Conservation (phyloP, 768 basidiomycete genomes). For the Phlebiopsis gigantea region DNA sequence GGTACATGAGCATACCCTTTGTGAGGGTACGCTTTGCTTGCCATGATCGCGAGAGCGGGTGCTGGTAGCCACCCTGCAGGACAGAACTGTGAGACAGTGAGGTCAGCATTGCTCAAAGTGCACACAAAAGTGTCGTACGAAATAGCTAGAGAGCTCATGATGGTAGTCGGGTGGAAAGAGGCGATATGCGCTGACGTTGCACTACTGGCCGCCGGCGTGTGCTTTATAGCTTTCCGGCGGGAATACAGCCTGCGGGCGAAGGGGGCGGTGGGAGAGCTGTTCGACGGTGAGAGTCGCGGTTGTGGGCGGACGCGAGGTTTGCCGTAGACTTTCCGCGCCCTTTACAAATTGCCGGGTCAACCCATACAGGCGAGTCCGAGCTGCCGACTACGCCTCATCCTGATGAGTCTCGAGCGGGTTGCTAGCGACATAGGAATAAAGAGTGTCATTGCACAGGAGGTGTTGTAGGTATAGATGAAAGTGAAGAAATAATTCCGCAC, state of each 20-base stretch:
- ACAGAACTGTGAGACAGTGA: slow-evolving; percentile 46
- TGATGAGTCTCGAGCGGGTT: background rate
- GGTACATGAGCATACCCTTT: slow-evolving; percentile 98
- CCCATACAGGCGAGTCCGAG: too few relatives aligned
- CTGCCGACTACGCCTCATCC: background rate
- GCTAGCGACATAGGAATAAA: background rate
- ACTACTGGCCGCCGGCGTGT: background rate
- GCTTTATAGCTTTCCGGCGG: background rate
- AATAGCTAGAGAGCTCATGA: slow-evolving; percentile 9
- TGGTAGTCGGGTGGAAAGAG: slow-evolving; percentile 6
- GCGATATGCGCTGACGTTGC: background rate
- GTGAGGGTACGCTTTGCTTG: slow-evolving; percentile 76
- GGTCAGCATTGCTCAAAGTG: background rate
- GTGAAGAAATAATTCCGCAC: background rate
- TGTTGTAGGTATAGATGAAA: background rate
- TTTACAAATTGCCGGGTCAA: too few relatives aligned
- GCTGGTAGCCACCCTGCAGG: slow-evolving; percentile 90
- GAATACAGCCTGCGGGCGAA: background rate
- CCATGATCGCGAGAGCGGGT: slow-evolving; percentile 85
- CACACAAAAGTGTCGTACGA: slow-evolving; percentile 2
- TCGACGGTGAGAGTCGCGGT: slow-evolving; percentile 3
- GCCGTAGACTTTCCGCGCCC: background rate
- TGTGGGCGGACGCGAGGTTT: background rate
- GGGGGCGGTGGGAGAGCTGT: background rate
- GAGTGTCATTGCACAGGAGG: background rate